Percentiles rank a stretch among this genome's conserved stretches.
Evolutionary conservation across 345 rosid genomes (phyloP).

Genomic region (Citrus cavaleriei): DNA sequence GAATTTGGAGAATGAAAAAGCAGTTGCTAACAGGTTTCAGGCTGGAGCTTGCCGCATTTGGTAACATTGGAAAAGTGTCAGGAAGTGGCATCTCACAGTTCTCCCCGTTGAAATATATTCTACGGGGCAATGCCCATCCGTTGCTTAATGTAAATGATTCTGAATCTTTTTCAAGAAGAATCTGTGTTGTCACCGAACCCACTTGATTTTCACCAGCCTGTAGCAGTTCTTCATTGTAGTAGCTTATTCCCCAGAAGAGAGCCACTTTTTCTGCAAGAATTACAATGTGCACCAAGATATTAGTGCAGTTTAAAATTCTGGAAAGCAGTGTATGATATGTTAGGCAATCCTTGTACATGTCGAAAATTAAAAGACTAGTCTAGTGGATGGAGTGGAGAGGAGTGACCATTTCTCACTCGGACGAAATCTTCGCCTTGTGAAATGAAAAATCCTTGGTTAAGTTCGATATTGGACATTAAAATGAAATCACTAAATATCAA

Average conservation of each 20-base stretch:
- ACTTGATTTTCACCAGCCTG: conserved; percentile 18
- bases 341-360: no score
- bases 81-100: conserved; percentile 54
- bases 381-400: no score
- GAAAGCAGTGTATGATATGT: no score
- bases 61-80: conserved; percentile 45
- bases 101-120: conserved; percentile 51
- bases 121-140: conserved; percentile 64
- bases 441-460: no score
- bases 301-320: no score
- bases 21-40: conserved; percentile 1
- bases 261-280: conserved; percentile 50
- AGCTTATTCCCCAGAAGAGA: conserved; percentile 49
- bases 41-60: conserved; percentile 30
- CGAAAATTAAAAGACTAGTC: no score
- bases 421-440: no score
- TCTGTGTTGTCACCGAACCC: conserved; percentile 44
- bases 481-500: no score
- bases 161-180: conserved; percentile 38
- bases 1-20: conserved; percentile 7
- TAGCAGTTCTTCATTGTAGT: conserved; percentile 36
- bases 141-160: conserved; percentile 40
- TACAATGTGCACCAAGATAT: not conserved
- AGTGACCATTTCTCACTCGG: no score
- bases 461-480: no score